Evolutionary conservation across 495 filamentous ascomycete species (phyloP), one percentile per base, ranked within the genome.

Genomic region (Annulohypoxylon maeteangense): DNA sequence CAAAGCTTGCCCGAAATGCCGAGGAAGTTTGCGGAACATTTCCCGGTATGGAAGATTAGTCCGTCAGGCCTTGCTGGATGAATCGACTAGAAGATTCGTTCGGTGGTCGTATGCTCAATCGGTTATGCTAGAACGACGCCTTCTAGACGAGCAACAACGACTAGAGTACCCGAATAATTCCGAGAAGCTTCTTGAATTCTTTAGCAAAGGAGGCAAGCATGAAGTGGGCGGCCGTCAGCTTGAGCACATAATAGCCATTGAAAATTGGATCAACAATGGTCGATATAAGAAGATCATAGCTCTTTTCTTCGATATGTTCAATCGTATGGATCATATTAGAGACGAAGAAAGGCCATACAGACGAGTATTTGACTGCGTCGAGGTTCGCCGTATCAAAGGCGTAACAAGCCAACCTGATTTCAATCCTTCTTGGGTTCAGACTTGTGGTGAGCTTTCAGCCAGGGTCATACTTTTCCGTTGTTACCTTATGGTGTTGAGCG

Each of bases 21-120:
- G 88, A 8, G 85, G 85, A 0, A 83, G 88, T 11, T 77, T 93
- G 29, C 80, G 88, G 45, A 81, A 85, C 42, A 81, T 92, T 57
- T 78, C 88, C 11, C 79, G 91, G 12, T 93, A 94, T 71, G 86
- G 88, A 38, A 84, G 90, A 14, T 83, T 93, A 4, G 83, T 91
- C 22, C 83, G 87, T 20, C 84, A 86, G 10, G 88, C 83, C 3
- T 70, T 87, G 36, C 76, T 93, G 2, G 89, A 93, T 59, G 88
- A 91, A 71, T 78, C 86, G 0, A 89, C 87, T 0, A 91, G 90
- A 72, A 88, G 86, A 62, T 89, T 93, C 70, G 86, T 88, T 27
- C 76, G 85, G n/a, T 81, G 73, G 65, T 72, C 64, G 32, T 11
- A 76, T 45, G 40, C 51, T 38, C 67, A 44, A 51, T 63, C 63